A percentile compares a stretch with the other conserved stretches of the same genome.
phyloP scores from a whole-genome alignment of 2,329 filamentous ascomycete genomes.

The Phoma sp. region DNA sequence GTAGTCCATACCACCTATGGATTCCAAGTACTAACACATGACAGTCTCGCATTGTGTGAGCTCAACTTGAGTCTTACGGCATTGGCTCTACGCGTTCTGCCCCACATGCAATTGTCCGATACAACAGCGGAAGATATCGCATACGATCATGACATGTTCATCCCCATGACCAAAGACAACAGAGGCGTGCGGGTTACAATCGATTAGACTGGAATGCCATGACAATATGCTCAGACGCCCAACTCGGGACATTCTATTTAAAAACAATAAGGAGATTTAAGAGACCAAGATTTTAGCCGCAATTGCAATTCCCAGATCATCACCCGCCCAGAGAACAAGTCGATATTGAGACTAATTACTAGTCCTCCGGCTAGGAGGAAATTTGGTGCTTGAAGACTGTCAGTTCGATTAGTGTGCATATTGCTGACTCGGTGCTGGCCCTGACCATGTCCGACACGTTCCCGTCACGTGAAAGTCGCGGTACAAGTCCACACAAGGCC shows the following conservation, averaged over 20 bases:
- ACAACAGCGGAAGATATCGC: slow-evolving; percentile 31
- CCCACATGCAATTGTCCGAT: slow-evolving; percentile 32
- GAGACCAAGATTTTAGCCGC: neutral
- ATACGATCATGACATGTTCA: slow-evolving; percentile 38
- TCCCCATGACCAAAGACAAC: slow-evolving; percentile 35
- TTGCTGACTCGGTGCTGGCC: slow-evolving; percentile 3
- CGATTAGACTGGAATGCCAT: slow-evolving; percentile 3
- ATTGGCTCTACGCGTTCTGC: slow-evolving; percentile 30
- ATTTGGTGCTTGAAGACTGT: too few species aligned
- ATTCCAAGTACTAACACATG: slow-evolving; percentile 5
- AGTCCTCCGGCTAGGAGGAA: too few species aligned
- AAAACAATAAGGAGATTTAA: too few species aligned
- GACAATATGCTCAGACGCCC: neutral
- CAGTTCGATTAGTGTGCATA: too few species aligned
- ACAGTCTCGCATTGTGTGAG: slow-evolving; percentile 33
- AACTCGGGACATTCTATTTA: too few species aligned
- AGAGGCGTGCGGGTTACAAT: slow-evolving; percentile 33
- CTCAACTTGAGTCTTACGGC: slow-evolving; percentile 32
- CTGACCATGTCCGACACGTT: neutral
- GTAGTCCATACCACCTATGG: slow-evolving; percentile 6
- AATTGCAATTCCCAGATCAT: neutral
- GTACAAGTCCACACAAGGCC: neutral
- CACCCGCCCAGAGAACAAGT: neutral
- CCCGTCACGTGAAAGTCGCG: neutral
- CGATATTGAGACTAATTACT: neutral